A percentile compares a stretch with the other conserved stretches of the same genome.
These are phyloP conservation scores for Blumeria graminis DNA, from an alignment of 2,329 filamentous ascomycete genomes.

Conservation along the genomic window DNA sequence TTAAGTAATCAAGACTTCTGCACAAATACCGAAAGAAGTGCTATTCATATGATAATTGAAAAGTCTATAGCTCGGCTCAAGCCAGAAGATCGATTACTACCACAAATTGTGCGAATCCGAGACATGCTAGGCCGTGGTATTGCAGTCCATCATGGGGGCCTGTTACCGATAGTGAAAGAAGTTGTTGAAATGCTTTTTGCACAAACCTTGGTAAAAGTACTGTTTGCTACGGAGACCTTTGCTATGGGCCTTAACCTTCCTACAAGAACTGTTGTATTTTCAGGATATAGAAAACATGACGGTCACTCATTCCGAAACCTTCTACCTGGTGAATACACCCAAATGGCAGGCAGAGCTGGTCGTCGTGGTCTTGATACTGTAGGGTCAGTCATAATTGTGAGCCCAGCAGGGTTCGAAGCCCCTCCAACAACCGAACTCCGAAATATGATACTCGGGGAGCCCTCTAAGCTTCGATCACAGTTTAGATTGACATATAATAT, in stretches of 20 bases:
- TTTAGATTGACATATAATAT: slow-evolving; percentile 98
- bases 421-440: slow-evolving; percentile 62
- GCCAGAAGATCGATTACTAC: slow-evolving; percentile 69
- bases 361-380: slow-evolving; percentile 80
- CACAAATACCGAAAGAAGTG: slow-evolving; percentile 80
- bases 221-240: slow-evolving; percentile 96
- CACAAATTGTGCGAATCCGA: slow-evolving; percentile 70
- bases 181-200: slow-evolving; percentile 93
- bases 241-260: slow-evolving; percentile 95
- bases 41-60: slow-evolving; percentile 92
- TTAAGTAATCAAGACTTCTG: slow-evolving; percentile 89
- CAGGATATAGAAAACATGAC: slow-evolving; percentile 88
- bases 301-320: slow-evolving; percentile 79
- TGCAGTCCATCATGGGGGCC: slow-evolving; percentile 83
- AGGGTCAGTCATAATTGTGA: slow-evolving; percentile 83
- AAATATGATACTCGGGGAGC: slow-evolving; percentile 88
- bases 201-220: slow-evolving; percentile 79
- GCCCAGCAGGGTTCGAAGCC: slow-evolving; percentile 58
- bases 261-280: slow-evolving; percentile 91
- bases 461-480: slow-evolving; percentile 83
- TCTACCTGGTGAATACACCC: slow-evolving; percentile 86
- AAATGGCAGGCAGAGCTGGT: slow-evolving; percentile 91
- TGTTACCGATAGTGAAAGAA: slow-evolving; percentile 92
- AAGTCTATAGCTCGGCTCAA: slow-evolving; percentile 81
- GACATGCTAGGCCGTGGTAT: slow-evolving; percentile 74